These are phyloP conservation scores for Dendrobium officinale DNA, from an alignment of 106 monocot genomes.

Conservation along the genomic window DNA sequence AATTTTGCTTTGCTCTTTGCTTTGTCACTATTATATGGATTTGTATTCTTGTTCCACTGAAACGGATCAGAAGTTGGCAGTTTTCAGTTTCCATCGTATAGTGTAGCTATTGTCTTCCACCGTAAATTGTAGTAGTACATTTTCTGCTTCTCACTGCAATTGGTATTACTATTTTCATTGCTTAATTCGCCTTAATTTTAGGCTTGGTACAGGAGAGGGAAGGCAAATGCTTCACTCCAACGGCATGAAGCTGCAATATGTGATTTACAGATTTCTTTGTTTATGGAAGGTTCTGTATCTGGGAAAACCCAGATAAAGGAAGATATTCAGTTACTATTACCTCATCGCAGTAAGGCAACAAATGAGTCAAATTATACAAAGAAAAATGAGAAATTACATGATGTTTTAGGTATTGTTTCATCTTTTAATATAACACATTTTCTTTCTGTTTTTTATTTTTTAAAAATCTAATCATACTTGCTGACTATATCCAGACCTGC, in stretches of 20 bases:
- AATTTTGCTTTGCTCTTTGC: neutral
- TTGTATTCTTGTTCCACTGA: neutral
- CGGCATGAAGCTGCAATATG: slow-evolving; percentile 43
- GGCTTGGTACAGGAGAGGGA: slow-evolving; percentile 95
- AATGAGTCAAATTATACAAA: neutral
- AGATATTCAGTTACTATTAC: slow-evolving; percentile 37
- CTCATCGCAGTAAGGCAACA: neutral
- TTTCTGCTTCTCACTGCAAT: neutral
- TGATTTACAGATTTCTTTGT: slow-evolving; percentile 72
- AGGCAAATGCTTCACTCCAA: slow-evolving; percentile 50
- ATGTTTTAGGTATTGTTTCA: slow-evolving; percentile 22
- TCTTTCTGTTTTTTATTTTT: neutral
- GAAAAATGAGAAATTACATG: slow-evolving; percentile 4
- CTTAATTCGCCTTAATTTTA: slow-evolving; percentile 14
- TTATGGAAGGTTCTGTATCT: slow-evolving; percentile 48
- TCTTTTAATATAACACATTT: neutral
- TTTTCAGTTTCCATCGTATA: neutral
- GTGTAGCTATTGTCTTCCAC: neutral
- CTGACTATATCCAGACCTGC: neutral
- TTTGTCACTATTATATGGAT: neutral
- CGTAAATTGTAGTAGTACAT: neutral
- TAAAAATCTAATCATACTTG: neutral
- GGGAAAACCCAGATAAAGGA: slow-evolving; percentile 58
- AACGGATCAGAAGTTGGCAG: neutral
- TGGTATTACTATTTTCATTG: neutral